phyloP scores from a whole-genome alignment of 176 grass and related monocot species.

The Metroxylon sagu region DNA sequence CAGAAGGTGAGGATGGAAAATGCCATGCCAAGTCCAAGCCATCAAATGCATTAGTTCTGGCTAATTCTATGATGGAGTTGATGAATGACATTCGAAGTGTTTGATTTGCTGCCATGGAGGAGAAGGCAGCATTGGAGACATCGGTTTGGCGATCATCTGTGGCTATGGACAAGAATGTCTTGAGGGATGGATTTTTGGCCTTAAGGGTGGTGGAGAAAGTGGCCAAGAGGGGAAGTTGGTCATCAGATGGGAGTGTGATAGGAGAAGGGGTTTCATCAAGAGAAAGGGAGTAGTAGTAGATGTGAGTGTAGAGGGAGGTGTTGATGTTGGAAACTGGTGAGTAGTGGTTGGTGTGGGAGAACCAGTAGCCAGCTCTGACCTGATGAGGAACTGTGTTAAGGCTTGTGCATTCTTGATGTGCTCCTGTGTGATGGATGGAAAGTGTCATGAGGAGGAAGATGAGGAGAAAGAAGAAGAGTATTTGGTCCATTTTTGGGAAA shows the following conservation, averaged over 20 bases:
- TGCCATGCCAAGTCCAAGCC: conserved; percentile 69
- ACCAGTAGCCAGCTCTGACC: conserved; percentile 63
- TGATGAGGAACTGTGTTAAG: background rate
- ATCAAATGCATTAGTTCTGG: conserved; percentile 41
- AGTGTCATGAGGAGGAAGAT: no score
- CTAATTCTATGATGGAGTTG: conserved; percentile 13
- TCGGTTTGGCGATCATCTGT: background rate
- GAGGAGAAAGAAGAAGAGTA: no score
- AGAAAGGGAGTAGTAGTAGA: conserved; percentile 50
- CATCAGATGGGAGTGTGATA: conserved; percentile 7
- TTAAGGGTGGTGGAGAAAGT: conserved; percentile 50
- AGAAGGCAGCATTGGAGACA: conserved; percentile 36
- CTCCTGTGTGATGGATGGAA: no score
- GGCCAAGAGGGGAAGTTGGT: conserved; percentile 25
- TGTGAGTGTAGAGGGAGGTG: conserved; percentile 65
- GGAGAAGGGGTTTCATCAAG: conserved; percentile 16
- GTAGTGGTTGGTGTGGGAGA: conserved; percentile 41
- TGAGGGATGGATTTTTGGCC: conserved; percentile 36
- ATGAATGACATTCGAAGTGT: conserved; percentile 24
- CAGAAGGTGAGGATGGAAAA: conserved; percentile 27
- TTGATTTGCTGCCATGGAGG: conserved; percentile 39
- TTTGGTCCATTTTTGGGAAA: no score
- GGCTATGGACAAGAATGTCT: conserved; percentile 49
- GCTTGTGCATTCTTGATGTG: no score
- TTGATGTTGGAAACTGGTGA: conserved; percentile 36